Percentiles rank a stretch among this genome's conserved stretches.
phyloP scores from a whole-genome alignment of 768 basidiomycete species.

The Gymnopilus junonius region DNA sequence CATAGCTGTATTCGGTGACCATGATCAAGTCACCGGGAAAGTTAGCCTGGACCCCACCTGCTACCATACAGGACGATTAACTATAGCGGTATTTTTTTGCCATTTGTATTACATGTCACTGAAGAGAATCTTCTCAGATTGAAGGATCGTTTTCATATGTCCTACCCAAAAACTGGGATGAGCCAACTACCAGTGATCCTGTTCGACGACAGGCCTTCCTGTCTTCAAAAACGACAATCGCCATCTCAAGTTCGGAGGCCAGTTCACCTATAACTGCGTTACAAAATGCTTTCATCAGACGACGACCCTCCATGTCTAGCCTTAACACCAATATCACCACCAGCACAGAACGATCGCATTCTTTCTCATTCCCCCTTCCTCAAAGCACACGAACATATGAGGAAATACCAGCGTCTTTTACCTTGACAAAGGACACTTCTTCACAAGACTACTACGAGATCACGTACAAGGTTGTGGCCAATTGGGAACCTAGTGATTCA shows the following conservation, averaged over 20 bases:
- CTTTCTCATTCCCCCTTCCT: conserved; percentile 64
- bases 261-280: conserved; percentile 41
- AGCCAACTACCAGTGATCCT: conserved; percentile 20
- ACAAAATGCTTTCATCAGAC: conserved; percentile 47
- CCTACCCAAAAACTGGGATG: conserved; percentile 29
- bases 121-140: conserved; percentile 43
- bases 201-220: conserved; percentile 52
- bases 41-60: conserved; percentile 59
- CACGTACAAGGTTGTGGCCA: conserved; percentile 56
- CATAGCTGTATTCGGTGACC: conserved; percentile 61
- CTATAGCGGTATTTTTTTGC: conserved; percentile 49
- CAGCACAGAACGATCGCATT: conserved; percentile 43
- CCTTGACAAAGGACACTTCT: conserved; percentile 36
- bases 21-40: conserved; percentile 63
- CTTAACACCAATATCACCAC: conserved; percentile 33
- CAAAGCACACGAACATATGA: conserved; percentile 51
- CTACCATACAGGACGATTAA: conserved; percentile 57
- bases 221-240: conserved; percentile 47
- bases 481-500: conserved; percentile 60
- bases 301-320: conserved; percentile 49
- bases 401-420: conserved; percentile 67
- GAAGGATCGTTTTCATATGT: conserved; percentile 63
- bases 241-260: conserved; percentile 40
- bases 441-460: conserved; percentile 41
- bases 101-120: neutral